Evolutionary conservation across 495 filamentous ascomycete species (phyloP).

Genomic region (Durotheca rogersii): DNA sequence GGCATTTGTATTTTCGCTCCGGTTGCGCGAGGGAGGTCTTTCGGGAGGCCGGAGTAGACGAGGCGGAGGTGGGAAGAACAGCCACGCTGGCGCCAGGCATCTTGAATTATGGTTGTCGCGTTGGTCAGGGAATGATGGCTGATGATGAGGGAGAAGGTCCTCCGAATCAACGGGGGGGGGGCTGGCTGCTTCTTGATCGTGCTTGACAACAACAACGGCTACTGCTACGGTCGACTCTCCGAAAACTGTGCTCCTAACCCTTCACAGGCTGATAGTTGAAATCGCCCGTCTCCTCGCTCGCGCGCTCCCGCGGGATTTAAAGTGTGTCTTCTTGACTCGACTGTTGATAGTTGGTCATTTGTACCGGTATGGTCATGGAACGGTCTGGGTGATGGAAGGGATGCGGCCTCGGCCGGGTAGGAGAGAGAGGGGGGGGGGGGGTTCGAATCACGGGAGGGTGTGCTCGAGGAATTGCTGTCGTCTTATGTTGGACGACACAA

Average conservation of each 20-base stretch:
- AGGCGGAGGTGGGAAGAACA: constrained; percentile 54
- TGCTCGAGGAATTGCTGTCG: constrained; percentile 55
- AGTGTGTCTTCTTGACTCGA: constrained; percentile 57
- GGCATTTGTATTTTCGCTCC: constrained; percentile 99
- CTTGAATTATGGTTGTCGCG: constrained; percentile 48
- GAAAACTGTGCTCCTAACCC: constrained; percentile 33
- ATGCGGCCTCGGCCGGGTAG: constrained; percentile 37
- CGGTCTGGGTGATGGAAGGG: constrained; percentile 22
- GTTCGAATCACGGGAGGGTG: constrained; percentile 39
- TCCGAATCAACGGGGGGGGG: constrained; percentile 34
- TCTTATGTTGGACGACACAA: constrained; percentile 37
- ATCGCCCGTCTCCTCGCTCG: constrained; percentile 54
- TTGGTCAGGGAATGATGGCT: constrained; percentile 43
- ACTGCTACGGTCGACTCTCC: constrained; percentile 38
- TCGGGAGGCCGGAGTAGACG: constrained; percentile 61
- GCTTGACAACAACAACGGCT: constrained; percentile 37
- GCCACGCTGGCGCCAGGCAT: constrained; percentile 69
- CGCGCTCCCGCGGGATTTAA: constrained; percentile 60
- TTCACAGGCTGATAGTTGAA: constrained; percentile 54
- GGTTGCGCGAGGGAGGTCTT: constrained; percentile 63
- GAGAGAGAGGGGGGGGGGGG: no score
- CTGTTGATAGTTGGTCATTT: constrained; percentile 57
- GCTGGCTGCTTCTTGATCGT: no score
- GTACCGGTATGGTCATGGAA: constrained; percentile 57
- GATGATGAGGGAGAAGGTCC: constrained; percentile 11